These are phyloP conservation scores for Adansonia grandidieri DNA, from an alignment of 441 rosid species.

Conservation along the genomic window DNA sequence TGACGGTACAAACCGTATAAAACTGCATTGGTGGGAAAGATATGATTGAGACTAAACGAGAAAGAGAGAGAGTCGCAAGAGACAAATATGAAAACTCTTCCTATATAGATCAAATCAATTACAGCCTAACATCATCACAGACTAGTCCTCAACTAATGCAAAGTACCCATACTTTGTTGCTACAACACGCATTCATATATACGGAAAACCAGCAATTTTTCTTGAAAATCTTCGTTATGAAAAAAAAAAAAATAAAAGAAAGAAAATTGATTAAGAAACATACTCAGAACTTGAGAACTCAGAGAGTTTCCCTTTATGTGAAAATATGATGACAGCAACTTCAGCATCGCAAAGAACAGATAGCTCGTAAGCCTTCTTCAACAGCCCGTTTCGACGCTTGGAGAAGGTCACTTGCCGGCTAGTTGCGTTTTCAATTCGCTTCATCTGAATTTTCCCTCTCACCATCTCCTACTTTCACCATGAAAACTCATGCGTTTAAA, in stretches of 20 bases:
- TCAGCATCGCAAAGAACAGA: conserved; percentile 78
- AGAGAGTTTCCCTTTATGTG: conserved; percentile 57
- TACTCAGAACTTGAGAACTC: conserved; percentile 64
- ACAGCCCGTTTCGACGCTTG: conserved; percentile 65
- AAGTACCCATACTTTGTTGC: conserved; percentile 9
- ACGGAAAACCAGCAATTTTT: neutral
- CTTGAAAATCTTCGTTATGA: neutral
- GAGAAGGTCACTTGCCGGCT: conserved; percentile 80
- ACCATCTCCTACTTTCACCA: conserved; percentile 51
- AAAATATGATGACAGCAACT: conserved; percentile 63
- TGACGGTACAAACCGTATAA: conserved; percentile 26
- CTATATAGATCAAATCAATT: neutral
- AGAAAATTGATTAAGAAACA: conserved; percentile 24
- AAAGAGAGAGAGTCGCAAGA: conserved; percentile 14
- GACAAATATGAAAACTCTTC: neutral
- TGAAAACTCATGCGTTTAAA: conserved; percentile 24
- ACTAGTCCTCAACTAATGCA: neutral
- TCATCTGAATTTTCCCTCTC: conserved; percentile 75
- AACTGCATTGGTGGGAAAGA: neutral
- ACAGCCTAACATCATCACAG: neutral
- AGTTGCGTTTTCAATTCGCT: conserved; percentile 62
- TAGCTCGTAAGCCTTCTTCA: conserved; percentile 80
- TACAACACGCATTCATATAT: conserved; percentile 1
- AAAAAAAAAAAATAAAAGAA: neutral
- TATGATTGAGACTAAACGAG: neutral